Percentiles rank a stretch among this genome's conserved stretches.
Conservation (phyloP, 164 flowering plant genomes). For the Annona cherimola region DNA sequence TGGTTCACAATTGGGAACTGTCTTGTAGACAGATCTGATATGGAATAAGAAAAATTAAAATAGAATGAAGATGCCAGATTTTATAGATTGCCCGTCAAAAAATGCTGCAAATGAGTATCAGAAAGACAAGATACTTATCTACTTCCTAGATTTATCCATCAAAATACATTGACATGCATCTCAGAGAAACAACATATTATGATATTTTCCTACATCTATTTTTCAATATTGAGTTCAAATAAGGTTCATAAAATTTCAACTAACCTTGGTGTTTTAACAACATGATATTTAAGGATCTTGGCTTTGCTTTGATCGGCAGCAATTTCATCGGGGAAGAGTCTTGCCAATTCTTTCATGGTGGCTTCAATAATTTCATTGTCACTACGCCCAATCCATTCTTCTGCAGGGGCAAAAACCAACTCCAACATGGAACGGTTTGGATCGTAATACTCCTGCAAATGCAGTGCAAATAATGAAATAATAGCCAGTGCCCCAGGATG, state of each 20-base stretch:
- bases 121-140: too few relatives aligned
- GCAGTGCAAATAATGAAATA: not conserved
- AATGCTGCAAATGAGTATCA: too few relatives aligned
- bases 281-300: conserved; percentile 84
- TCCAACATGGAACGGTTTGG: conserved; percentile 93
- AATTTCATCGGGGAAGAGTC: conserved; percentile 92
- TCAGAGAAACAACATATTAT: not conserved
- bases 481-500: not conserved
- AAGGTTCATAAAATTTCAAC: conserved; percentile 4
- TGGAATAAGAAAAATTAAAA: not conserved
- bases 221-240: not conserved
- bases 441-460: conserved; percentile 80
- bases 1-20: conserved; percentile 83
- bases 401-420: conserved; percentile 97
- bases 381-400: conserved; percentile 89
- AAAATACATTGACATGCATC: not conserved
- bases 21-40: conserved; percentile 92
- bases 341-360: conserved; percentile 89
- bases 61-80: not conserved
- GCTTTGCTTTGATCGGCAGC: conserved; percentile 97
- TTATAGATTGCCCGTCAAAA: not conserved
- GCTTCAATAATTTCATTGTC: conserved; percentile 91
- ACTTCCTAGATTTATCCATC: not conserved
- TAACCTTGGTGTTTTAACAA: conserved; percentile 96
- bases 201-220: not conserved